Percentiles rank a stretch among this genome's conserved stretches.
These are phyloP conservation scores for Fusarium sp. DNA, from an alignment of 2,329 filamentous ascomycete species.

Conservation along the genomic window DNA sequence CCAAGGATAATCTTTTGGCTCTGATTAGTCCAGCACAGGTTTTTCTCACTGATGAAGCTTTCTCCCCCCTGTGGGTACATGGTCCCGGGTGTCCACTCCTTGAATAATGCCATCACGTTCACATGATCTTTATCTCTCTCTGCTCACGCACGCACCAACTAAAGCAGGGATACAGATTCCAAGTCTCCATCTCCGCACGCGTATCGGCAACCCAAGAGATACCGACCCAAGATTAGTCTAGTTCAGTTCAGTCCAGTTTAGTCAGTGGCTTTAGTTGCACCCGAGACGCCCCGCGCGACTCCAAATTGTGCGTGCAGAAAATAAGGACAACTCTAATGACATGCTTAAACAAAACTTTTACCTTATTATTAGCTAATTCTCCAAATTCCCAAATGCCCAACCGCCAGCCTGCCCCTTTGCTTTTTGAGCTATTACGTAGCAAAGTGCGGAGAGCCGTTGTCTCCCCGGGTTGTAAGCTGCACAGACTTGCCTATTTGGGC, in stretches of 20 bases:
- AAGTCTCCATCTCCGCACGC: slow-evolving; percentile 23
- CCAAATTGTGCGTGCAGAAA: background rate
- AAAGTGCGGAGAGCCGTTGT: slow-evolving; percentile 32
- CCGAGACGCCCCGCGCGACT: background rate
- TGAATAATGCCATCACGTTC: slow-evolving; percentile 18
- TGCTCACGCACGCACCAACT: slow-evolving; percentile 6
- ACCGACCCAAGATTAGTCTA: background rate
- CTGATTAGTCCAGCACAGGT: background rate
- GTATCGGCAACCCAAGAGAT: slow-evolving; percentile 1
- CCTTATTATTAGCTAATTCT: slow-evolving; percentile 45
- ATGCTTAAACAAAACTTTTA: slow-evolving; percentile 41
- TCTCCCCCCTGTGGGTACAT: background rate
- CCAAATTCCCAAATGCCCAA: slow-evolving; percentile 24
- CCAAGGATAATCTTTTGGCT: background rate
- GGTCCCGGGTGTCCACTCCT: slow-evolving; percentile 12
- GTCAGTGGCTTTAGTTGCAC: slow-evolving; percentile 22
- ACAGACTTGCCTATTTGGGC: slow-evolving; percentile 20
- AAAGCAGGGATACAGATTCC: slow-evolving; percentile 8
- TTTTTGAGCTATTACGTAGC: background rate
- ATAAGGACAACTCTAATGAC: slow-evolving; percentile 15
- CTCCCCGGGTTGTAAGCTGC: slow-evolving; percentile 6
- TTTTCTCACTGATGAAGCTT: background rate
- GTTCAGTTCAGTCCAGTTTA: slow-evolving; percentile 22
- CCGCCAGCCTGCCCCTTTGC: no score
- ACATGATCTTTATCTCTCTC: slow-evolving; percentile 40